phyloP scores from a whole-genome alignment of 305 asterid genomes.

The Salvia sclarea region DNA sequence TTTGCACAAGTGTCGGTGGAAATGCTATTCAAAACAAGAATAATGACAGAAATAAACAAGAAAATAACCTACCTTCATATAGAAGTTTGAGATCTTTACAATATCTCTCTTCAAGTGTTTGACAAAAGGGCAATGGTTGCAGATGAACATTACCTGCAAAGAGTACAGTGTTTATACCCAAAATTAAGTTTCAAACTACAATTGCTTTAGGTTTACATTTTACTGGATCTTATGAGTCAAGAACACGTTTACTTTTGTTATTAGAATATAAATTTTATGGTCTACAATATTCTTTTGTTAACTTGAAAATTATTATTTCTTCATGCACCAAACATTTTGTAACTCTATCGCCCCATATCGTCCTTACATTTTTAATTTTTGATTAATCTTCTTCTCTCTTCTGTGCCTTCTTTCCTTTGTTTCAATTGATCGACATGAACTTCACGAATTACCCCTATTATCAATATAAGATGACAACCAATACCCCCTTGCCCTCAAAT shows the following conservation, averaged over 20 bases:
- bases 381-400: too few species aligned
- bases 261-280: background rate
- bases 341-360: background rate
- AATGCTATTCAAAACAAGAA: conserved; percentile 15
- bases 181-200: background rate
- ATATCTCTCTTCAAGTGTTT: conserved; percentile 73
- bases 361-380: too few species aligned
- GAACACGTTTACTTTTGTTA: background rate
- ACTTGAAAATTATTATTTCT: background rate
- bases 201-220: background rate
- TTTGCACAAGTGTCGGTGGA: conserved; percentile 6
- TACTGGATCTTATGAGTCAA: background rate
- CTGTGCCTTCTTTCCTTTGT: too few species aligned
- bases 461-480: too few species aligned
- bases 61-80: conserved; percentile 62
- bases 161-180: conserved; percentile 23
- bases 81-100: conserved; percentile 77
- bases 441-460: too few species aligned
- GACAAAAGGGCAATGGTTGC: conserved; percentile 94
- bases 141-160: conserved; percentile 80
- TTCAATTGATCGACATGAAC: too few species aligned
- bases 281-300: background rate
- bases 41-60: conserved; percentile 21
- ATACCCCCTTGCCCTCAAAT: too few species aligned
- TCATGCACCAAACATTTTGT: background rate